phyloP scores from a whole-genome alignment of 768 basidiomycete species.

The Boletus bicolor region DNA sequence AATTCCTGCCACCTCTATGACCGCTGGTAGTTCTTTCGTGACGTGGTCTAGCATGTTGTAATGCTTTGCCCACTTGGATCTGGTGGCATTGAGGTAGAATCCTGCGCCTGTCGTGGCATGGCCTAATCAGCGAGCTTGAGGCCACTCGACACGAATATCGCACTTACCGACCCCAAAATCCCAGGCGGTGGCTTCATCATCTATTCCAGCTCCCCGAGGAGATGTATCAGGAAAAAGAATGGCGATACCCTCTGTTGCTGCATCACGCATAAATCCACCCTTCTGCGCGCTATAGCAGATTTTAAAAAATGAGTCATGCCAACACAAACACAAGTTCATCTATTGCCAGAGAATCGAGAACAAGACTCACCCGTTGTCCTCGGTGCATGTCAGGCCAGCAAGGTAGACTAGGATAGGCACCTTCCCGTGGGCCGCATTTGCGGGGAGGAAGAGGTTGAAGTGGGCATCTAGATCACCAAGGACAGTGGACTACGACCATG shows the following conservation, averaged over 20 bases:
- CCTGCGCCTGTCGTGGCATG: slow-evolving; percentile 59
- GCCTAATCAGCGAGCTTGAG: slow-evolving; percentile 1
- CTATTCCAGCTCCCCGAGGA: slow-evolving; percentile 85
- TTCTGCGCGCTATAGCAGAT: slow-evolving; percentile 70
- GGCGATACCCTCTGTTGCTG: slow-evolving; percentile 82
- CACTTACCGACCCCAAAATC: slow-evolving; percentile 80
- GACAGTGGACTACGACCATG: slow-evolving; percentile 52
- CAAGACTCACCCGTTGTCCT: slow-evolving; percentile 79
- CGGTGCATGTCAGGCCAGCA: slow-evolving; percentile 85
- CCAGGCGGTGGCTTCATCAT: slow-evolving; percentile 80
- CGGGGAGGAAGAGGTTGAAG: slow-evolving; percentile 90
- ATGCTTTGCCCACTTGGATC: slow-evolving; percentile 62
- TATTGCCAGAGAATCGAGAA: neutral
- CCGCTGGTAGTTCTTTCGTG: slow-evolving; percentile 77
- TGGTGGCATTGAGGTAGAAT: slow-evolving; percentile 93
- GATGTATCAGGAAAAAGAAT: slow-evolving; percentile 92
- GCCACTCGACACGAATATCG: neutral
- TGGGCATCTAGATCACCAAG: slow-evolving; percentile 68
- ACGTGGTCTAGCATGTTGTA: slow-evolving; percentile 91
- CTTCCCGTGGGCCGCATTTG: slow-evolving; percentile 50
- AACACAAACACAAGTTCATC: neutral
- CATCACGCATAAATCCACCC: slow-evolving; percentile 85
- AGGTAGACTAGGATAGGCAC: slow-evolving; percentile 81
- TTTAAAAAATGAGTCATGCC: neutral
- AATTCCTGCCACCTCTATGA: slow-evolving; percentile 67